Evolutionary conservation across 2,329 filamentous ascomycete species (phyloP).

Genomic region (Eutypa lata): DNA sequence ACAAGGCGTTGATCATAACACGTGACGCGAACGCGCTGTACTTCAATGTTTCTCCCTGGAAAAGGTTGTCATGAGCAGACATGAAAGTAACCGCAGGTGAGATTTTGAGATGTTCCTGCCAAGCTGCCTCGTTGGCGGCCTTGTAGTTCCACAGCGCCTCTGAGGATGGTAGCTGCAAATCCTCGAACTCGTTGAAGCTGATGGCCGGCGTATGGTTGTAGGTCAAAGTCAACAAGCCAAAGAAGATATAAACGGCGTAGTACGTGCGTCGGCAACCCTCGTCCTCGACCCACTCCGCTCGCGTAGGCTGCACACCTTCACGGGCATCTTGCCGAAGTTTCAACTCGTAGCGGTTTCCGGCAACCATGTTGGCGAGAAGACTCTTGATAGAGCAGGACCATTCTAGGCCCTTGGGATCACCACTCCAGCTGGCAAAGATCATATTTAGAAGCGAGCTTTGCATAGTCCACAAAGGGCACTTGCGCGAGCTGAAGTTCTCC

Average conservation of each 20-base stretch:
- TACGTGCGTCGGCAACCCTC: constrained; percentile 96
- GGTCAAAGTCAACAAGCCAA: constrained; percentile 87
- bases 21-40: constrained; percentile 97
- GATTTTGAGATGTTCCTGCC: constrained; percentile 72
- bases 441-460: constrained; percentile 96
- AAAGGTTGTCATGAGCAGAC: constrained; percentile 90
- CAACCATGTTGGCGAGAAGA: constrained; percentile 96
- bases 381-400: constrained; percentile 99
- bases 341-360: constrained; percentile 92
- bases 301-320: constrained; percentile 69
- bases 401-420: constrained; percentile 93
- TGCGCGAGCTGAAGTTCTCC: constrained; percentile 96
- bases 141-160: constrained; percentile 93
- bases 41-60: constrained; percentile 84
- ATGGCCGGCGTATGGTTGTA: constrained; percentile 98
- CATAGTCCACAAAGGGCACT: constrained; percentile 98
- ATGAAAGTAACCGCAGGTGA: constrained; percentile 82
- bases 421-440: constrained; percentile 99
- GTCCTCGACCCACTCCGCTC: constrained; percentile 92
- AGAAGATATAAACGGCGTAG: constrained; percentile 99
- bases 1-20: constrained; percentile 98
- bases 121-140: constrained; percentile 72
- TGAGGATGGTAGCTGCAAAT: constrained; percentile 85
- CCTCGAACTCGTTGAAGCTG: constrained; percentile 97
- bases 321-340: constrained; percentile 90